These are phyloP conservation scores for Seminavis robusta DNA, from an alignment of 108 stramenopile species.

Conservation along the genomic window DNA sequence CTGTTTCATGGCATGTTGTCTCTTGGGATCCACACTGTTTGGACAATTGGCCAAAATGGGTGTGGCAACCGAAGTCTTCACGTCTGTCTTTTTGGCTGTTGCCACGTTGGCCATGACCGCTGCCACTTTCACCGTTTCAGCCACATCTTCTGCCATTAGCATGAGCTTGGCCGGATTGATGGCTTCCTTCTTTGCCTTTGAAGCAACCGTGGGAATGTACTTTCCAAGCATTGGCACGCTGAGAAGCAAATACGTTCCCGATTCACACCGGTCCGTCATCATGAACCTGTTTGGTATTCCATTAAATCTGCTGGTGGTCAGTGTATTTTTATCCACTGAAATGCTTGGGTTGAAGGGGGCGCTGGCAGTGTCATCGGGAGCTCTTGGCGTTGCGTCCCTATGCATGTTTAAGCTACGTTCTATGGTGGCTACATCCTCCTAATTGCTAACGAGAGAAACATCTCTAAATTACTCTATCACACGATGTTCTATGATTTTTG, in stretches of 20 bases:
- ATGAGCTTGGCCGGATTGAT: slow-evolving; percentile 29
- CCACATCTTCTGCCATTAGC: slow-evolving; percentile 17
- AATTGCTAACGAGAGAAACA: no score
- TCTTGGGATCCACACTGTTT: slow-evolving; percentile 86
- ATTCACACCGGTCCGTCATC: slow-evolving; percentile 89
- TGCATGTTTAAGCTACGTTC: slow-evolving; percentile 65
- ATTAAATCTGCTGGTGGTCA: slow-evolving; percentile 90
- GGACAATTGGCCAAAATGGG: slow-evolving; percentile 56
- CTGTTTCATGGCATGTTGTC: slow-evolving; percentile 91
- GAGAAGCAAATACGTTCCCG: slow-evolving; percentile 93
- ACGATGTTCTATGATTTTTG: no score
- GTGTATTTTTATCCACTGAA: slow-evolving; percentile 85
- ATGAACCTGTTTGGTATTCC: slow-evolving; percentile 97
- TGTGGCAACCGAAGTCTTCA: slow-evolving; percentile 72
- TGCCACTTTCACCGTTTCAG: slow-evolving; percentile 62
- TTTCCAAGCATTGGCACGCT: slow-evolving; percentile 94
- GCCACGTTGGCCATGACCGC: slow-evolving; percentile 82
- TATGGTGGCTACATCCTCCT: neutral
- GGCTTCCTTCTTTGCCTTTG: slow-evolving; percentile 88
- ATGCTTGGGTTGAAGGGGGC: slow-evolving; percentile 81
- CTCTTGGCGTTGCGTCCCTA: slow-evolving; percentile 72
- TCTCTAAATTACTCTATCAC: no score
- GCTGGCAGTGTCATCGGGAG: slow-evolving; percentile 67
- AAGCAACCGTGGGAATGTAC: slow-evolving; percentile 96
- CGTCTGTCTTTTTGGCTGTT: slow-evolving; percentile 68